Evolutionary conservation across 306 rosid species (phyloP), one percentile per base, ranked within the genome.

Genomic region (Citrullus mucosospermus): DNA sequence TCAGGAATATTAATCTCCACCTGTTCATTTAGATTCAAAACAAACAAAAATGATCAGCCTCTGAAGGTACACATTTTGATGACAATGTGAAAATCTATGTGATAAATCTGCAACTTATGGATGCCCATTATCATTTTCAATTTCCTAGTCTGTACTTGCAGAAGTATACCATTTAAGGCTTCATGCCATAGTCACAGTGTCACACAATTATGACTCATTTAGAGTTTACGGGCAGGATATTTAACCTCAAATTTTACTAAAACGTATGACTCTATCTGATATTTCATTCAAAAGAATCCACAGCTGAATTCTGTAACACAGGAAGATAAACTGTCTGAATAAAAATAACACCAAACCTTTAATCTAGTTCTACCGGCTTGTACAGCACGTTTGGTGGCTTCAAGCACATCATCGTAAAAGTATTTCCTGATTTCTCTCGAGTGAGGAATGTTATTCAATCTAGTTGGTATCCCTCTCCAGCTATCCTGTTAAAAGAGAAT

Each of bases 381-480:
- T 79, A 92, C 69, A 60, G 97, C 91, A 75, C 92, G 88, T 78
- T 86, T 81, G 75, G 97, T 95, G 81, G 96, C 96, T 85, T 78
- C 89, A 76, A 91, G 84, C 83, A 92, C 97, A 76, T 95, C 98
- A 44, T 84, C 82, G 39, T 95, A 95, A 85, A 95, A 95, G 83
- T 95, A 95, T 82, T 88, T 83, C 80, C 98, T 86, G 77, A 92
- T 92, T 78, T 92, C 98, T 85, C 93, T 88, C 14, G 98, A 95
- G 81, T 95, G 98, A 44, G 97, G 96, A 84, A 92, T 91, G 84
- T 95, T 95, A 85, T 90, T 92, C 85, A 95, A 83, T 83, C 86
- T 92, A 75, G 98, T 95, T 78, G 97, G 98, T 81, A 95, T 86
- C 56, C 98, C 97, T 87, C 92, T 95, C 98, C 98, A 95, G 56